These are phyloP conservation scores for Mycena vulgaris DNA, from an alignment of 768 basidiomycete genomes.

Conservation along the genomic window DNA sequence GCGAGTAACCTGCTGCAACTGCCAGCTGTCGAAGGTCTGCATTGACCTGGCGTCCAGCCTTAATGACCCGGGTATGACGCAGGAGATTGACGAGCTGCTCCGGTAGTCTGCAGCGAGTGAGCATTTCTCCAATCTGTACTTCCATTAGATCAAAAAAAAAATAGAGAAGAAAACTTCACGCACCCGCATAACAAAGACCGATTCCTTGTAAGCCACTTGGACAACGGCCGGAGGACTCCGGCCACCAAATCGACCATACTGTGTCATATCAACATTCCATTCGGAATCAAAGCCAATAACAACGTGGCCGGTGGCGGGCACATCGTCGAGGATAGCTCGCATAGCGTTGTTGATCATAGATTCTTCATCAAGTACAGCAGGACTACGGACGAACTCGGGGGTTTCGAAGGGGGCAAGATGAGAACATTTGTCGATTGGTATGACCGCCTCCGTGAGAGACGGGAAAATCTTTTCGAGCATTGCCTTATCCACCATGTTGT, in stretches of 20 bases:
- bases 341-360: conserved; percentile 39
- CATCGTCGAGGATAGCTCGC: conserved; percentile 38
- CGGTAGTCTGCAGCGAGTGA: neutral
- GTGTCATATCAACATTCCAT: conserved; percentile 45
- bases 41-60: conserved; percentile 29
- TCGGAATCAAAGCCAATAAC: conserved; percentile 43
- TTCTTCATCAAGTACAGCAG: conserved; percentile 30
- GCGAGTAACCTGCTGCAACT: conserved; percentile 2
- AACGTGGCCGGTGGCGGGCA: conserved; percentile 37
- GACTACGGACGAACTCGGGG: conserved; percentile 28
- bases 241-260: conserved; percentile 34
- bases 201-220: conserved; percentile 40
- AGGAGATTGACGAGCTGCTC: conserved; percentile 9
- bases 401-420: conserved; percentile 40
- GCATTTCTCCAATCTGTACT: conserved; percentile 1
- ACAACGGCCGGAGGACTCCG: conserved; percentile 41
- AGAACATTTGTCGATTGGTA: neutral
- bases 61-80: conserved; percentile 11
- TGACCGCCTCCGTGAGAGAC: conserved; percentile 21
- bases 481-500: conserved; percentile 12
- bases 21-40: conserved; percentile 20
- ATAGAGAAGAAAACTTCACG: neutral
- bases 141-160: neutral
- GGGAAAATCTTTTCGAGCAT: conserved; percentile 35
- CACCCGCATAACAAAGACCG: conserved; percentile 42